Evolutionary conservation across 352 stramenopile species (phyloP), one percentile per base, ranked within the genome.

Genomic region (Globisporangium splendens): DNA sequence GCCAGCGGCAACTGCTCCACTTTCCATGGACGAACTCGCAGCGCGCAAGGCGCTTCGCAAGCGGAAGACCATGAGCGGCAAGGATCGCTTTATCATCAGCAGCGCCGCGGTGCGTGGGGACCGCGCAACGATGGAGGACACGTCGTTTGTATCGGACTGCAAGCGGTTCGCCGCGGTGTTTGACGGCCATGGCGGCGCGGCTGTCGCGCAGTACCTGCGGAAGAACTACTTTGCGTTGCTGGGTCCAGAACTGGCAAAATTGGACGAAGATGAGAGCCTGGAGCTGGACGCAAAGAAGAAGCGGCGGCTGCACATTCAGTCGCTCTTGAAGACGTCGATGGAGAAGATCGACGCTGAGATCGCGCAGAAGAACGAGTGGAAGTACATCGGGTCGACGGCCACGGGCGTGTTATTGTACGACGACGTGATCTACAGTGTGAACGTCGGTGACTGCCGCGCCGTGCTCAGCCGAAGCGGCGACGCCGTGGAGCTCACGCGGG

Each of bases 361-460:
- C 33, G 64, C 88, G 50, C 61, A 68, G 10, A 80, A 84, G 43
- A 62, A 72, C n/a, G 81, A 93, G 51, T 95, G 85, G 85, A 83
- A 80, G 52, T 86, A 77, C 15, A 79, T 92, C 53, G 87, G 87
- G 28, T 91, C 87, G 14, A 96, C 87, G 0, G 86, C 77, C 0
- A 75, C 83, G 0, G 83, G 81, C 4, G 77, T 93, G 51, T 65
- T 93, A 15, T 53, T 96, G 15, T 85, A 82, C 46, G 80, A 91
- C 42, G 84, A 94, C 51, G 66, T 79, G 10, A 82, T 96, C 47
- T 84, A 89, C 56, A 85, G 79, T 33, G 58, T 93, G 21, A 98
- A 99, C 65, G 84, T 98, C n/a, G 96, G 96, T 21, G 96, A 99
- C 61, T 98, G 84, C 64, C 89, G 96, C 28, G 95, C 95, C 4